Percentiles rank a stretch among this genome's conserved stretches.
phyloP scores from a whole-genome alignment of 208 protist genomes.

The Wallacemonas sp. region DNA sequence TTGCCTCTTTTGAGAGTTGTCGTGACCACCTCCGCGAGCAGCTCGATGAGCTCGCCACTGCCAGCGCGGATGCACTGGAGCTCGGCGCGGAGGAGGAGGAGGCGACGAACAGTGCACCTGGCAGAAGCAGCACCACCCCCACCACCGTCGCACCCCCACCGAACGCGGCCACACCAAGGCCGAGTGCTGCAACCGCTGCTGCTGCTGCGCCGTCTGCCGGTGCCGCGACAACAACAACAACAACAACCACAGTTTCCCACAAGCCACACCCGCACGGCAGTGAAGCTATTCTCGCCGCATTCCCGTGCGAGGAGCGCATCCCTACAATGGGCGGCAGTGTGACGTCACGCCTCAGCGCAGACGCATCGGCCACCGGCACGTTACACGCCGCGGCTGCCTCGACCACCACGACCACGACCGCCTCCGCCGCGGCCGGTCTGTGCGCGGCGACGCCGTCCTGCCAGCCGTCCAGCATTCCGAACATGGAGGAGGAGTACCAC shows the following conservation, averaged over 20 bases:
- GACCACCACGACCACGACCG: constrained; percentile 3
- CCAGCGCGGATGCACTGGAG: neutral
- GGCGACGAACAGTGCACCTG: neutral
- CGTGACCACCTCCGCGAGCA: neutral
- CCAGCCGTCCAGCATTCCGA: neutral
- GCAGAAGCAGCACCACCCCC: no score
- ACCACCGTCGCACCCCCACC: no score
- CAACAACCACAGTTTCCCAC: neutral
- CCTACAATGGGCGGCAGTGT: no score
- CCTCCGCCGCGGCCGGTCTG: neutral
- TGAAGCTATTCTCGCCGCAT: constrained; percentile 2
- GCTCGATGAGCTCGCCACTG: constrained; percentile 3
- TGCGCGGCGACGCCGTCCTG: neutral
- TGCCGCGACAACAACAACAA: neutral
- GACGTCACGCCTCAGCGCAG: no score
- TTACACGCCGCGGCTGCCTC: neutral
- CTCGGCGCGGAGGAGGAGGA: neutral
- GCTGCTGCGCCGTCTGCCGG: no score
- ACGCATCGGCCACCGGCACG: no score
- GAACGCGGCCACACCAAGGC: no score
- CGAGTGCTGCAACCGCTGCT: no score
- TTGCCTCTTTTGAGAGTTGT: neutral
- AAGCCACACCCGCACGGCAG: neutral
- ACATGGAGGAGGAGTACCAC: constrained; percentile 2
- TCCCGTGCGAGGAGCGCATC: constrained; percentile 8